Base-by-base conservation (phyloP, 2,329 filamentous ascomycete genomes). In the Sporothrix variecibatus region DNA sequence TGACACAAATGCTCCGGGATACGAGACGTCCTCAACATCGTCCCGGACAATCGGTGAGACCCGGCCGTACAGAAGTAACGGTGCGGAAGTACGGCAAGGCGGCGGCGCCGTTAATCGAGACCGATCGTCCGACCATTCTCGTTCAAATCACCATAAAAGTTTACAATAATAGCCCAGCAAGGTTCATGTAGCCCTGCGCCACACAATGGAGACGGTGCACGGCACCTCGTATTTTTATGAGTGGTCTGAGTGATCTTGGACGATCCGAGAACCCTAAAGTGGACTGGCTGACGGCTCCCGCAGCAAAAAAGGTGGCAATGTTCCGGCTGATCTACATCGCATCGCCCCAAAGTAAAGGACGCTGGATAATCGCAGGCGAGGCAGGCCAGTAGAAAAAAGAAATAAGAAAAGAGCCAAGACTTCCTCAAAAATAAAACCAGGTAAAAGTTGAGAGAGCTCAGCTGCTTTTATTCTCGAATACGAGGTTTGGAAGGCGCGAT, bases 311-410 rank as follows among this genome's bases (percentile, higher is more conserved):
- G 62, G 38, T 31, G 38, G 62, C 38, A 46, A 67, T 28, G 23
- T 8, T 8, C 62, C 31, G 62, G 62, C 11, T 67, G 62, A 67
- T 67, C 62, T 67, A 28, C 62, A 43, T 3, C n/a, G n/a, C 62
- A 67, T 67, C 38, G 62, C 38, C 62, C 38, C 62, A 65, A 15
- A 17, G 28, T 31, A 34, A 60, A 26, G 23, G 56, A 34, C 28
- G 15, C 26, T 23, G 60, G 60, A 26, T 23, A 9, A 46, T 46
- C 23, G 6, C n/a, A 46, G 8, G 5, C 28, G 38, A 43, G 40
- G 40, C 9, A 43, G 9, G 40, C 6, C n/a, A 34, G 7, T 3
- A 34, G 7, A 7, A 34, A 34, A 34, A 34, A 34, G 34, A 34
- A 34, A 8, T 11, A 20, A 46, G 12, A 23, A 43, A 15, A 46